Conservation (phyloP, 768 basidiomycete species). For the Auricularia sp. region DNA sequence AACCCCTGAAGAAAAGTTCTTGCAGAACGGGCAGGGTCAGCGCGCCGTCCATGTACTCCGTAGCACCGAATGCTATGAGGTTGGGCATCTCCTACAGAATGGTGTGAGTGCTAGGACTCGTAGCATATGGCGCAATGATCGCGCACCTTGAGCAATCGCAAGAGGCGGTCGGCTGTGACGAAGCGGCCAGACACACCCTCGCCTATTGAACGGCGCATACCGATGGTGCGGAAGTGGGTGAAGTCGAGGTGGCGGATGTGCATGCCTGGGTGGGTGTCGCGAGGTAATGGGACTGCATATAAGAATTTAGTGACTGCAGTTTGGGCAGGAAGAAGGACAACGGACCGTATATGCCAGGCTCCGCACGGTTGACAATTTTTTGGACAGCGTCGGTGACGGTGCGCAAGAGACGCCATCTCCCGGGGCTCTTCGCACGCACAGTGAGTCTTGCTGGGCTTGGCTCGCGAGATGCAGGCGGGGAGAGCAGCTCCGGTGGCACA, state of each 20-base stretch:
- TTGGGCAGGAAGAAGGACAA: constrained; percentile 11
- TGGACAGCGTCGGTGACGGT: constrained; percentile 73
- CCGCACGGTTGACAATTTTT: constrained; percentile 49
- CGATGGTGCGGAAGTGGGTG: constrained; percentile 94
- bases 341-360: constrained; percentile 66
- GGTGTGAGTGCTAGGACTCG: not conserved
- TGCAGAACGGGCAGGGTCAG: constrained; percentile 76
- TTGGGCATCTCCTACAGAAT: constrained; percentile 73
- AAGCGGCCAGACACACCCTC: constrained; percentile 85
- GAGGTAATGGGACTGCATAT: constrained; percentile 49
- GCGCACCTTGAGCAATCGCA: constrained; percentile 64
- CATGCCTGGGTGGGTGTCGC: constrained; percentile 66
- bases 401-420: constrained; percentile 73
- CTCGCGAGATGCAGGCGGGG: constrained; percentile 73
- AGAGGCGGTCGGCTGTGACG: constrained; percentile 82
- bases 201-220: constrained; percentile 86
- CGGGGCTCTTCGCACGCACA: constrained; percentile 70
- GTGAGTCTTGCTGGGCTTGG: constrained; percentile 70
- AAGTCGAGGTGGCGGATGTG: constrained; percentile 86
- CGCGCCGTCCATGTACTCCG: constrained; percentile 97
- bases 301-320: not conserved
- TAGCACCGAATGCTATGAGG: constrained; percentile 81
- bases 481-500: constrained; percentile 65
- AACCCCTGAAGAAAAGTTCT: constrained; percentile 86
- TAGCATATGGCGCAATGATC: not conserved